Conservation (phyloP, 345 rosid species). For the Sonneratia alba region DNA sequence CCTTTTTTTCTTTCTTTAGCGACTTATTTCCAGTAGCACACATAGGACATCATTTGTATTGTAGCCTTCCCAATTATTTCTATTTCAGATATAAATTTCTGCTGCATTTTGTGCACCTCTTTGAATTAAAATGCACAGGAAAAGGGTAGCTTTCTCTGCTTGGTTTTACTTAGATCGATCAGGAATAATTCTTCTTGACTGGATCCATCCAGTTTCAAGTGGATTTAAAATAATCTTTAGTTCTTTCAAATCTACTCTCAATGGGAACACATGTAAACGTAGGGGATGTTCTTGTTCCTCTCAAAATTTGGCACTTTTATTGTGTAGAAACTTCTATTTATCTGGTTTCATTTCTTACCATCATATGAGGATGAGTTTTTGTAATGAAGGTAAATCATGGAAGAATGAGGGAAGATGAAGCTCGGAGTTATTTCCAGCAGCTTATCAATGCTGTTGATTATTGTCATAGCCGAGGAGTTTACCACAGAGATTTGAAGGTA, state of each 20-base stretch:
- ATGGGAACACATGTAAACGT: not conserved
- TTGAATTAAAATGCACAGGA: not conserved
- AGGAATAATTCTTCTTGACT: not conserved
- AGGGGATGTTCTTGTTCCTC: not conserved
- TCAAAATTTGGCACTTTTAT: not conserved
- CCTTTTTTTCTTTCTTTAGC: not conserved
- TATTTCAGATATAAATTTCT: not conserved
- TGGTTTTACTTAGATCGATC: not conserved
- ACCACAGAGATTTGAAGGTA: conserved; percentile 94
- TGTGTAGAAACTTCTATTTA: not conserved
- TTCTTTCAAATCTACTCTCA: not conserved
- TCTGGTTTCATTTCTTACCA: not conserved
- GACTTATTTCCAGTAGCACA: not conserved
- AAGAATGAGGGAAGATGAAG: conserved; percentile 81
- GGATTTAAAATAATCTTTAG: not conserved
- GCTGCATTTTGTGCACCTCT: not conserved
- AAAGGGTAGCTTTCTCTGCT: not conserved
- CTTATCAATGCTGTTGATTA: conserved; percentile 87
- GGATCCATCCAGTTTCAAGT: too few species aligned
- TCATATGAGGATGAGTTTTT: not conserved
- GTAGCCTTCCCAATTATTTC: not conserved
- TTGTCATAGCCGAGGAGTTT: conserved; percentile 95
- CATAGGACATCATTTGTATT: not conserved
- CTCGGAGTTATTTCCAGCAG: conserved; percentile 88
- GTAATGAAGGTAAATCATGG: conserved; percentile 66